Base-by-base conservation (phyloP, 176 grass and related monocot genomes). In the bread wheat (Triticum aestivum) region DNA sequence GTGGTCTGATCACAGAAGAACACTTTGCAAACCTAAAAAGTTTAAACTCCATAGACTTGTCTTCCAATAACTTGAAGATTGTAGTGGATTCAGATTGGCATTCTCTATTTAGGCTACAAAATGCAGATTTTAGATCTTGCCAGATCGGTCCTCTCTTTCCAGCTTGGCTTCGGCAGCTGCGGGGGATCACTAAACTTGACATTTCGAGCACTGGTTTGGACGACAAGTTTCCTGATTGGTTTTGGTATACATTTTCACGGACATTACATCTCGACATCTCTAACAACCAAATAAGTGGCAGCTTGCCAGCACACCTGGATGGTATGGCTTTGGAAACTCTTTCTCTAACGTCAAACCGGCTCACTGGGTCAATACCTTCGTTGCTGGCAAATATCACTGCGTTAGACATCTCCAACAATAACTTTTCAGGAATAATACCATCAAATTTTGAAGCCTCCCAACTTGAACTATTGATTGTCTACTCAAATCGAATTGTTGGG, bases 261-360 rank as follows among this genome's bases (percentile, higher is more conserved):
- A 8, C 37, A 17, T 21, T 8, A 29, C 5, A 21, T 86, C 47
- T 90, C 17, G 69, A 86, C 33, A 77, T 86, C 4, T 91, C 85
- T 12, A 41, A 84, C 11, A 91, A 91, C 30, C 27, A 75, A 62
- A 87, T 91, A 29, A 80, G 49, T 20, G 85, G 85, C 10, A 79
- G 52, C 23, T 78, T 91, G 17, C 85, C 85, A 21, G 9, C 27
- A 54, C 29, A 56, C 4, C 17, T 84, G 27, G 61, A 74, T 26
- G 8, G 8, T 13, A 73, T 65, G 65, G 17, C 61, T 12, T 21
- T 79, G 7, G 12, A 23, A 47, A 24, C 37, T 83, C 0, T 0
- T 3, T 18, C 30, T 88, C 33, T 34, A 34, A 34, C 33, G 23
- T 24, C 23, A 24, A 24, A 24, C 23, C 23, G 23, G 23, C 23